Base-by-base conservation (phyloP, 768 basidiomycete species). In the Tylopilus subfusipes region DNA sequence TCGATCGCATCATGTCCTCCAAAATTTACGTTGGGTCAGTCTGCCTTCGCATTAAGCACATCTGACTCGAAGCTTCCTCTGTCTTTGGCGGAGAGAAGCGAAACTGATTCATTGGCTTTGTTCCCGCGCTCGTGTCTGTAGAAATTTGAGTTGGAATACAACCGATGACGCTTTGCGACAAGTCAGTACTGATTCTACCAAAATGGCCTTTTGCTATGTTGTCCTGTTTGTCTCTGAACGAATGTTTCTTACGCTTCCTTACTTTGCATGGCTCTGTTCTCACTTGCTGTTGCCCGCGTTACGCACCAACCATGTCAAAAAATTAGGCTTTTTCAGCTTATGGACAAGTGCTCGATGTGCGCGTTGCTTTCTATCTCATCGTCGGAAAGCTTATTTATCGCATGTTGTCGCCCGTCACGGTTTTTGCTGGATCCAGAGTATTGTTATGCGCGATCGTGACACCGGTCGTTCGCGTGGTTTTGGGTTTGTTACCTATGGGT, bases 391-490 rank as follows among this genome's bases (percentile, higher is more conserved):
- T 69, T 56, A 66, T 68, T 34, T 34, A 49, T 21, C 44, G 44
- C 29, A 24, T 38, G 11, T 54, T 25, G 25, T 43, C 45, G 11
- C 40, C 46, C 10, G 48, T 72, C 71, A 68, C 76, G 64, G 71
- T 75, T 53, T 63, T 61, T 63, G 45, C 39, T 48, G 42, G 47
- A 54, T 70, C 74, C 61, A 97, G 93, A 90, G 89, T 64, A 93
- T 96, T 76, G 93, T 96, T 72, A 96, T 96, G 94, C 89, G 92
- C 77, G 95, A 98, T 77, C 92, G 94, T 70, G 96, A 97, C 69
- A 98, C 96, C 61, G 90, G 92, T 56, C 92, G 95, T 68, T 96
- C 93, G 60, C 88, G 95, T 69, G 95, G 95, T 68, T 98, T 98
- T 72, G 95, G 95, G 58, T 98, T 98, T 75, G 94, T 98, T 57